phyloP scores from a whole-genome alignment of 2,329 filamentous ascomycete genomes.

The Xylaria polymorpha region DNA sequence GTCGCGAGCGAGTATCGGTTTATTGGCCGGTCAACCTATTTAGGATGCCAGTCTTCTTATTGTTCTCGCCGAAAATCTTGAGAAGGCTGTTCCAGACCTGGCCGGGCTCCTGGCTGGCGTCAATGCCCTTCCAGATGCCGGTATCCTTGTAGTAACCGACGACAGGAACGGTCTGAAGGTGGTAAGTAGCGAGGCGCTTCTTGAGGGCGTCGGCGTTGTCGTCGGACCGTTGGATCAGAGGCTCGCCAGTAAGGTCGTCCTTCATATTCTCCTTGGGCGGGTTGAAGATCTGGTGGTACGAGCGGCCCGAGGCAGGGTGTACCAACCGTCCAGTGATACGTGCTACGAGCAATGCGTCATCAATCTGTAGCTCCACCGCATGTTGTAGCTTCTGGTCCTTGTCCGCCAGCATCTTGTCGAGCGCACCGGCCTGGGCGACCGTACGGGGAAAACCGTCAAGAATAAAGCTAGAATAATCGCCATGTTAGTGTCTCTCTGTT shows the following conservation, averaged over 20 bases:
- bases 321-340: slow-evolving; percentile 96
- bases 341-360: slow-evolving; percentile 91
- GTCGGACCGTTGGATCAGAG: slow-evolving; percentile 93
- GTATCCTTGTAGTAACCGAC: slow-evolving; percentile 97
- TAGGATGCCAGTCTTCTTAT: slow-evolving; percentile 61
- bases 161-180: slow-evolving; percentile 91
- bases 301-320: slow-evolving; percentile 94
- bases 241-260: slow-evolving; percentile 96
- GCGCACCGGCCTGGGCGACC: slow-evolving; percentile 91
- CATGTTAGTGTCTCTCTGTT: slow-evolving; percentile 42
- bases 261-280: slow-evolving; percentile 94
- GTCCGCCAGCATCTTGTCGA: slow-evolving; percentile 87
- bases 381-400: slow-evolving; percentile 90
- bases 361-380: slow-evolving; percentile 95
- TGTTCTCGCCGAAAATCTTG: slow-evolving; percentile 79
- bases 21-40: slow-evolving; percentile 55
- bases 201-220: slow-evolving; percentile 96
- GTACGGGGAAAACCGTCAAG: slow-evolving; percentile 98
- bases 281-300: slow-evolving; percentile 99
- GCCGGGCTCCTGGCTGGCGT: slow-evolving; percentile 94
- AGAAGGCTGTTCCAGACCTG: slow-evolving; percentile 96
- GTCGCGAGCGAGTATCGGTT: slow-evolving; percentile 8
- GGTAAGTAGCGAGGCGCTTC: slow-evolving; percentile 94
- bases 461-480: slow-evolving; percentile 78
- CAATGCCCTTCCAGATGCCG: slow-evolving; percentile 95